Percentiles rank a stretch among this genome's conserved stretches.
Conservation (phyloP, 83 land plant species). For the Picea abies region DNA sequence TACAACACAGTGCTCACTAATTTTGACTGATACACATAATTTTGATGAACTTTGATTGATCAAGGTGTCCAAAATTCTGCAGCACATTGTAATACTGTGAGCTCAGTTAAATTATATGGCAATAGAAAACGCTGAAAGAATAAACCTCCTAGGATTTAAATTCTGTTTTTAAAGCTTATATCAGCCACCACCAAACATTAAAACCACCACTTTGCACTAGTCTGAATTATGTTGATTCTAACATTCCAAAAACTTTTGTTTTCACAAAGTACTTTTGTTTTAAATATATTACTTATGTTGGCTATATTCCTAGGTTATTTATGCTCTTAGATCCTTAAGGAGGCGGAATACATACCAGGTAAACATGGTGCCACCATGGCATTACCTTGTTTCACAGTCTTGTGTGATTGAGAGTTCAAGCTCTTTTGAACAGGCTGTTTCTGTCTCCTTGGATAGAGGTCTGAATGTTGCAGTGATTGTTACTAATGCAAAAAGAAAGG, state of each 20-base stretch:
- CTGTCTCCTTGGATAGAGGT: neutral
- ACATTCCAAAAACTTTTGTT: neutral
- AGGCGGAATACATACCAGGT: neutral
- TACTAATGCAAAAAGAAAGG: slow-evolving; percentile 5
- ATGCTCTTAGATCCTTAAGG: neutral
- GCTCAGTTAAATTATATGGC: too few species aligned
- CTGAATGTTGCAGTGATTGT: neutral
- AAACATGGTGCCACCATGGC: slow-evolving; percentile 13
- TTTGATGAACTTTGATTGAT: too few species aligned
- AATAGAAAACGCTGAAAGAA: too few species aligned
- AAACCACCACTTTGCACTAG: neutral
- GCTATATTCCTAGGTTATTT: neutral
- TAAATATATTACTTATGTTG: neutral
- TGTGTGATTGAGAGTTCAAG: neutral
- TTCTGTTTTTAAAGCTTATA: too few species aligned
- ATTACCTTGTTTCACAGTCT: neutral
- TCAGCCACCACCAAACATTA: neutral
- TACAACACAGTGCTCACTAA: too few species aligned
- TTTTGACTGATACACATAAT: too few species aligned
- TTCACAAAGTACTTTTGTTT: neutral
- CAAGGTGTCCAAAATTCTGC: too few species aligned
- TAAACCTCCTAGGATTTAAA: too few species aligned
- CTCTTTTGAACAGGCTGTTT: neutral
- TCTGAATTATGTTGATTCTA: neutral
- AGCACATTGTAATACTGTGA: too few species aligned